Percentiles rank a stretch among this genome's conserved stretches.
Evolutionary conservation across 805 yeast species (phyloP).

Genomic region (Sugiyamaella marilandica): DNA sequence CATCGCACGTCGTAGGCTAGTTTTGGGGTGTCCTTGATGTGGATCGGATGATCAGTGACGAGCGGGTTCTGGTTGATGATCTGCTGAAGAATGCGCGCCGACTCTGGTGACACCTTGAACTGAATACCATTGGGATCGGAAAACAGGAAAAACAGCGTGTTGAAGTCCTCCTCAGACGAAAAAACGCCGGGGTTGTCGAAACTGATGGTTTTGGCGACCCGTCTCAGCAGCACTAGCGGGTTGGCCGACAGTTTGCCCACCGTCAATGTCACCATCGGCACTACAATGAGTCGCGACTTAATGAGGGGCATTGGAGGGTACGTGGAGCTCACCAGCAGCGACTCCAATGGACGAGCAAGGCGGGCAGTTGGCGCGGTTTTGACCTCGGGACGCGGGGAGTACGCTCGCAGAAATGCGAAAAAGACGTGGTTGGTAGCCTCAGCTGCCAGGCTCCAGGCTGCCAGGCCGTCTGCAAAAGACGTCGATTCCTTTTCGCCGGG

Average conservation of each 20-base stretch:
- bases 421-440: slow-evolving; percentile 82
- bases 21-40: slow-evolving; percentile 22
- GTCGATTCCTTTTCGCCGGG: slow-evolving; percentile 33
- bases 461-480: slow-evolving; percentile 63
- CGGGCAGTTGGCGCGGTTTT: slow-evolving; percentile 32
- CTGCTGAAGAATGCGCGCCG: slow-evolving; percentile 49
- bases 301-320: slow-evolving; percentile 64
- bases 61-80: slow-evolving; percentile 32
- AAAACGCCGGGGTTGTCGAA: slow-evolving; percentile 68
- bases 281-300: slow-evolving; percentile 43
- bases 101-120: slow-evolving; percentile 63
- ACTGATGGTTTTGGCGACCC: slow-evolving; percentile 53
- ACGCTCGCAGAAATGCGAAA: slow-evolving; percentile 69
- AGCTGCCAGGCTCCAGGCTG: slow-evolving; percentile 73
- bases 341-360: slow-evolving; percentile 63
- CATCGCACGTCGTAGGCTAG: slow-evolving; percentile 23
- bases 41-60: slow-evolving; percentile 21
- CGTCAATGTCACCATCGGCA: slow-evolving; percentile 58
- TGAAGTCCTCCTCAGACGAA: slow-evolving; percentile 71
- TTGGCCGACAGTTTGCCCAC: slow-evolving; percentile 43
- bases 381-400: slow-evolving; percentile 52
- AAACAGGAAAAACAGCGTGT: slow-evolving; percentile 67
- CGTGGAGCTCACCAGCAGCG: slow-evolving; percentile 53
- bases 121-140: slow-evolving; percentile 49
- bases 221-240: slow-evolving; percentile 56